These are phyloP conservation scores for Globisporangium recalcitrans DNA, from an alignment of 352 stramenopile genomes.

Conservation along the genomic window DNA sequence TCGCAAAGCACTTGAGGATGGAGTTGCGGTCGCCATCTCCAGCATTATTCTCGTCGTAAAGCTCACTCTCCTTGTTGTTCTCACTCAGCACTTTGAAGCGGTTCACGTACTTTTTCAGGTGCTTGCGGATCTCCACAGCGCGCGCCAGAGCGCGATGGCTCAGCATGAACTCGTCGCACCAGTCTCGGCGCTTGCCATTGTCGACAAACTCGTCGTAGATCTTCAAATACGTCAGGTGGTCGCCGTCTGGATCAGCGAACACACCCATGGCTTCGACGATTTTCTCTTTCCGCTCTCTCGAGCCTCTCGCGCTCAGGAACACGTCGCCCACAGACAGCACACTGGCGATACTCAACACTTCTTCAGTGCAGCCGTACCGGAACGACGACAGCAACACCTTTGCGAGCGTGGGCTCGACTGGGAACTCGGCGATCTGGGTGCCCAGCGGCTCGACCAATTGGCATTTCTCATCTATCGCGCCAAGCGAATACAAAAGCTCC, in stretches of 20 bases:
- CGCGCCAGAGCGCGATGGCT: constrained; percentile 49
- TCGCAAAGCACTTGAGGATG: constrained; percentile 64
- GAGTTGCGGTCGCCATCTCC: constrained; percentile 20
- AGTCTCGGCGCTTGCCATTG: constrained; percentile 52
- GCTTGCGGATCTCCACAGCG: constrained; percentile 59
- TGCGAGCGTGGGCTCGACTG: constrained; percentile 89
- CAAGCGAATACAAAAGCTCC: constrained; percentile 65
- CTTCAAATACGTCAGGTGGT: constrained; percentile 63
- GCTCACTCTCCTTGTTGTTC: constrained; percentile 4
- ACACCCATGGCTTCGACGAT: constrained; percentile 58
- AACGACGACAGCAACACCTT: constrained; percentile 69
- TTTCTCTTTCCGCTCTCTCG: constrained; percentile 62
- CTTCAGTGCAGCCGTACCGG: constrained; percentile 76
- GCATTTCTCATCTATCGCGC: constrained; percentile 52
- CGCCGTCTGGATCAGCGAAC: constrained; percentile 62
- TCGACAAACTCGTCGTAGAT: constrained; percentile 75
- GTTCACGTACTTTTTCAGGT: constrained; percentile 63
- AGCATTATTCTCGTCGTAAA: not conserved
- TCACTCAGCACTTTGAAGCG: constrained; percentile 32
- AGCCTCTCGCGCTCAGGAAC: constrained; percentile 55
- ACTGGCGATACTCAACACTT: constrained; percentile 94
- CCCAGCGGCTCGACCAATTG: constrained; percentile 80
- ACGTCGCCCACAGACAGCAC: constrained; percentile 93
- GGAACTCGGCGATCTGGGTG: constrained; percentile 96
- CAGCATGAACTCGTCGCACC: constrained; percentile 72